Base-by-base conservation (phyloP, 2,329 filamentous ascomycete species). In the Aspergillus nomiae region DNA sequence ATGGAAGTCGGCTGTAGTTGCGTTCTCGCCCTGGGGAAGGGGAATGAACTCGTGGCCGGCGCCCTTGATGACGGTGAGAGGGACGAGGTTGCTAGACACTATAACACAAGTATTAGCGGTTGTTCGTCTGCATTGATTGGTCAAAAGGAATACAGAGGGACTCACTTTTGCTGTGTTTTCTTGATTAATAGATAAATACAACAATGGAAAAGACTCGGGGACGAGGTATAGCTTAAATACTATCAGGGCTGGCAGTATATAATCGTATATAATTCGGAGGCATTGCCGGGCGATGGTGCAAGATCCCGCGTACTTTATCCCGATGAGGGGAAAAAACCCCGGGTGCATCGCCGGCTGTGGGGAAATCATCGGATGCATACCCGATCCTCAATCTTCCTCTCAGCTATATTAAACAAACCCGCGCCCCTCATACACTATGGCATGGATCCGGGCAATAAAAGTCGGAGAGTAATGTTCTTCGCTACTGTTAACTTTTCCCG, bases 1-100 rank as follows among this genome's bases (percentile, higher is more conserved):
- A 51, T 71, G 69, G 58, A 71, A 71, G 55, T 71, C 69, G 58
- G 69, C 69, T 9, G 65, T 70, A n/a, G 60, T 70, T 53, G 69
- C 70, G 56, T 70, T 70, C 54, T 69, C 65, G 32, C 68, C 69
- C 43, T 64, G 50, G 21, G 69, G 69, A 10, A 71, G 67, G 21
- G 66, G 67, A 21, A 71, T 68, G 51, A 66, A 69, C 57, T 71
- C 69, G 43, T 71, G 63, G 62, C 70, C 69, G 36, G 70, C 70
- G 59, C 68, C 70, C 58, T 71, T 68, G 56, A 70, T 70, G 30
- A 70, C 58, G 57, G 66, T 69, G 38, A 70, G 66, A 46, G 67
- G 69, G 41, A 70, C 65, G 41, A 70, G 58, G 16, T 66, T 67
- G 58, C 24, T 61, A 43, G 67, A 69, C 69, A 70, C 67, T 69